Evolutionary conservation across 345 rosid genomes (phyloP), one percentile per base, ranked within the genome.

Genomic region (Geranium brycei): DNA sequence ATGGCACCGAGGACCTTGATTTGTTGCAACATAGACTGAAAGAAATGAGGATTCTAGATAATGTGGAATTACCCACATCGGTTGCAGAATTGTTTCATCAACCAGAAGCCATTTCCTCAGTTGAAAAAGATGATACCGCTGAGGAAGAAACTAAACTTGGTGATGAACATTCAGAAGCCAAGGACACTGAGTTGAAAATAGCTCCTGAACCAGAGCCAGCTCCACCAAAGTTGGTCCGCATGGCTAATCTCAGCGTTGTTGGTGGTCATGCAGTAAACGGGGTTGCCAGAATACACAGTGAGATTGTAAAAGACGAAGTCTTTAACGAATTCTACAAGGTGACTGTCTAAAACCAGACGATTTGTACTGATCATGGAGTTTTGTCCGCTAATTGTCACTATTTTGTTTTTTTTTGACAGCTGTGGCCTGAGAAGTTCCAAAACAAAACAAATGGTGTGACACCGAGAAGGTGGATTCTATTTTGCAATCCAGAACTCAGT

Each of bases 371-470:
- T 11, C 11, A 15, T 47, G 14, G 11, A 47, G 53, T 47, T 47
- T 13, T 47, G 14, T 47, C 11, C 15, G 51, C n/a, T n/a, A 7
- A 13, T 28, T 3, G 31, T 38, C 7, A 41, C 19, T 59, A 10
- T 47, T 15, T 8, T 53, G n/a, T 71, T 40, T 4, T 15, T 47
- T 17, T 61, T 41, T 67, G 67, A 65, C 76, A 80, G 84, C 30
- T 82, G 55, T 82, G 87, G 79, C 84, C 82, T 17, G 76, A 78
- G 72, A 82, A 82, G 59, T 80, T 82, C 71, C 82, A 76, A 59
- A 82, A 82, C 47, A 82, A 82, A 66, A 82, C 84, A 11, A 78
- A 80, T 70, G 87, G 84, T 32, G 82, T 80, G 72, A 82, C 87
- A 17, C 82, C 82, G 4, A 75, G 84, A 65, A 82, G 81, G 72